phyloP scores from a whole-genome alignment of 768 basidiomycete genomes.

The Naganishia friedmannii region DNA sequence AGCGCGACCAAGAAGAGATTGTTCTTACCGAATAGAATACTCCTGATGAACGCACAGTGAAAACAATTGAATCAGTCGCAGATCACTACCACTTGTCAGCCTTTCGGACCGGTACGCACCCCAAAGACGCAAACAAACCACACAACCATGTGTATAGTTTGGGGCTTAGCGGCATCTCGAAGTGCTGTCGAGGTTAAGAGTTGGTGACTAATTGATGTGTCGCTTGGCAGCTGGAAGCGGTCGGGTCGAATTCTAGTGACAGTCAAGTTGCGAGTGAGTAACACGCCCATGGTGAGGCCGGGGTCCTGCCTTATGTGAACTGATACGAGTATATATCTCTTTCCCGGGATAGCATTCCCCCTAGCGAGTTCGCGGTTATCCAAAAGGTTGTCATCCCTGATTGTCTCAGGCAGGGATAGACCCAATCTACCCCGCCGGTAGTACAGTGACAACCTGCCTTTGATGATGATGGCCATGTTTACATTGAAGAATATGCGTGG shows the following conservation, averaged over 20 bases:
- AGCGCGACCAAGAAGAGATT: not conserved
- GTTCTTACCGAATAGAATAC: conserved; percentile 20
- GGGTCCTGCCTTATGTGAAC: not conserved
- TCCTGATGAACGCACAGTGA: not conserved
- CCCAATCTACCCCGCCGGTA: not conserved
- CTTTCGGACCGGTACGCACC: too few relatives aligned
- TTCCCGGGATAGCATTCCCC: not conserved
- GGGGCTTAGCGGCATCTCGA: not conserved
- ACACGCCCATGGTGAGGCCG: not conserved
- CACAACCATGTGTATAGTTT: not conserved
- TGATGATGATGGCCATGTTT: not conserved
- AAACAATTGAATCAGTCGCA: not conserved
- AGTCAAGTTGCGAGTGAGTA: not conserved
- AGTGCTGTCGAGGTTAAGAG: not conserved
- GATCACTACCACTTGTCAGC: not conserved
- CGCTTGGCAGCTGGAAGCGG: too few relatives aligned
- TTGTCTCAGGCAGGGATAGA: not conserved
- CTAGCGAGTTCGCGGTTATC: not conserved
- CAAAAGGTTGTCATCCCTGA: not conserved
- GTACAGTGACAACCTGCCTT: too few relatives aligned
- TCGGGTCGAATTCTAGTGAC: not conserved
- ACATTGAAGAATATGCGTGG: too few relatives aligned
- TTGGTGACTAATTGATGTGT: not conserved
- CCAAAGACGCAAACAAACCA: not conserved
- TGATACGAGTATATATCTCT: not conserved